A percentile compares a stretch with the other conserved stretches of the same genome.
These are phyloP conservation scores for Fusarium nanum DNA, from an alignment of 2,329 filamentous ascomycete genomes.

Conservation along the genomic window DNA sequence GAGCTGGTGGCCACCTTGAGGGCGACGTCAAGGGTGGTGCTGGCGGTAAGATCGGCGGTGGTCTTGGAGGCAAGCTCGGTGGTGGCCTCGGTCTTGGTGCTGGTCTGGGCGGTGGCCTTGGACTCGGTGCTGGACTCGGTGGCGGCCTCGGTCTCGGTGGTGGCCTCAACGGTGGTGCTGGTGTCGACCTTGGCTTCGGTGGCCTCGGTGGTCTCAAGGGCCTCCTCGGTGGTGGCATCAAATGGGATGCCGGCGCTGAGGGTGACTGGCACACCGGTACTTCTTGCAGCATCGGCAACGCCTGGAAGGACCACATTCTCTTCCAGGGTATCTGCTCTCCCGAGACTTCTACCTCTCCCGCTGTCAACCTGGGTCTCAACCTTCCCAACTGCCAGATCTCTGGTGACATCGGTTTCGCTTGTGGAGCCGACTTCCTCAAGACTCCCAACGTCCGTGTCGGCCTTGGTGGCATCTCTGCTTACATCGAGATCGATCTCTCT, in stretches of 20 bases:
- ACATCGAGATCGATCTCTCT: constrained; percentile 61
- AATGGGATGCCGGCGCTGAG: constrained; percentile 16
- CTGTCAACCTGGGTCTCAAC: constrained; percentile 42
- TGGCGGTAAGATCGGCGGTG: constrained; percentile 4
- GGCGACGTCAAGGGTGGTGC: neutral
- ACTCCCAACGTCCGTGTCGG: constrained; percentile 58
- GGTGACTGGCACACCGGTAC: constrained; percentile 19
- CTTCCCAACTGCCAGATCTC: constrained; percentile 55
- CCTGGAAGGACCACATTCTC: constrained; percentile 33
- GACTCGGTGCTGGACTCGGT: neutral
- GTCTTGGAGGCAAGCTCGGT: neutral
- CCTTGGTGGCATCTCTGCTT: constrained; percentile 63
- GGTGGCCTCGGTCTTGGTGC: neutral
- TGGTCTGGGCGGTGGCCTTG: neutral
- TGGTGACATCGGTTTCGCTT: constrained; percentile 58
- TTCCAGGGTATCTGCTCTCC: constrained; percentile 36
- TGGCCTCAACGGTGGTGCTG: neutral
- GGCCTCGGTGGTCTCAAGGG: constrained; percentile 10
- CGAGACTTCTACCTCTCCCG: constrained; percentile 35
- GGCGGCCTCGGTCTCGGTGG: neutral
- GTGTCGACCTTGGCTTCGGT: constrained; percentile 1
- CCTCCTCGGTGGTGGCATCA: constrained; percentile 12
- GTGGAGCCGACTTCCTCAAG: constrained; percentile 55
- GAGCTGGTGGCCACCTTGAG: neutral
- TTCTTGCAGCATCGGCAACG: constrained; percentile 31